phyloP scores from a whole-genome alignment of 495 filamentous ascomycete species.

The Massariosphaeria phaeospora region DNA sequence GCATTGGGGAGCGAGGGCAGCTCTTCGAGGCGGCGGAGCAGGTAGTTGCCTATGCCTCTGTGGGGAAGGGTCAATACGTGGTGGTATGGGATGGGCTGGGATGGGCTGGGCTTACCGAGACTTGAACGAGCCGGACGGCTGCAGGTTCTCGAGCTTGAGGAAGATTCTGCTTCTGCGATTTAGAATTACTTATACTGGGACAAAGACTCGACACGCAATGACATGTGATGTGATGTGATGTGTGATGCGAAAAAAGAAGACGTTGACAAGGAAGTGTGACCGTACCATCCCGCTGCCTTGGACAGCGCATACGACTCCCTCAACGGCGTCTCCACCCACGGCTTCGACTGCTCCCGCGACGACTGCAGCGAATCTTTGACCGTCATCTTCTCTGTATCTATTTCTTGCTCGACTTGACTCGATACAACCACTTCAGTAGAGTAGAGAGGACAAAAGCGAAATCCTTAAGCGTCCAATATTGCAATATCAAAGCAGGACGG shows the following conservation, averaged over 20 bases:
- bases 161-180: slow-evolving; percentile 54
- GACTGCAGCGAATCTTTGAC: slow-evolving; percentile 9
- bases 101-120: slow-evolving; percentile 56
- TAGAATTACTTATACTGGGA: slow-evolving; percentile 31
- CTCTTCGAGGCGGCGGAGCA: slow-evolving; percentile 52
- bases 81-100: background rate
- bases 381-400: slow-evolving; percentile 3
- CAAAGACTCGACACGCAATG: background rate
- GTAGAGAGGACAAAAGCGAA: background rate
- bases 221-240: background rate
- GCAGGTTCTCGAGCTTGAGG: slow-evolving; percentile 90
- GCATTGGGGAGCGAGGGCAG: slow-evolving; percentile 35
- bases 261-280: background rate
- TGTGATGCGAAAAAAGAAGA: background rate
- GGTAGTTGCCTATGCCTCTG: slow-evolving; percentile 75
- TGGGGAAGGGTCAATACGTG: too few relatives aligned
- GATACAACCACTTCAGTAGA: background rate
- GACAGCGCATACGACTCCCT: slow-evolving; percentile 64
- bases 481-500: background rate
- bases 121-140: slow-evolving; percentile 94
- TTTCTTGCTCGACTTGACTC: background rate
- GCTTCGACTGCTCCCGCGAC: slow-evolving; percentile 37
- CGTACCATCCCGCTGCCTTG: slow-evolving; percentile 66
- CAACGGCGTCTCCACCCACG: slow-evolving; percentile 70
- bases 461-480: background rate